Percentiles rank a stretch among this genome's conserved stretches.
Evolutionary conservation across 2,329 filamentous ascomycete genomes (phyloP).

Genomic region (Scedosporium apiospermum): DNA sequence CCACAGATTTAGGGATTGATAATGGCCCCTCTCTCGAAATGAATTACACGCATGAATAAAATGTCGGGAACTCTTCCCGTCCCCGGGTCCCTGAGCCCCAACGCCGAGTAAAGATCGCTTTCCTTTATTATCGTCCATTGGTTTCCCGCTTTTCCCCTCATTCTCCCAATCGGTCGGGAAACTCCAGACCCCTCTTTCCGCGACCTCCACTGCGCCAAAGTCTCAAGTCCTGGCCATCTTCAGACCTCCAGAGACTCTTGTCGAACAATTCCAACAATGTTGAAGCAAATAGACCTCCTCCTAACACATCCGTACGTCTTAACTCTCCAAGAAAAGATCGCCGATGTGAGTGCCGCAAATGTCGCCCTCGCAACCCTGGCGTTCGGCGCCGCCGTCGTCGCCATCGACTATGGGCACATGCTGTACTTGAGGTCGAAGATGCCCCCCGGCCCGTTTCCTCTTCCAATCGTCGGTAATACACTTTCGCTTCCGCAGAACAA

Average conservation of each 20-base stretch:
- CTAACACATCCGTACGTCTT: neutral
- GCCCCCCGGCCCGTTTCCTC: conserved; percentile 44
- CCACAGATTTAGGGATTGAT: no score
- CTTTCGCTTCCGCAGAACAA: conserved; percentile 43
- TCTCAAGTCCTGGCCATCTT: neutral
- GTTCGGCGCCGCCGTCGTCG: conserved; percentile 14
- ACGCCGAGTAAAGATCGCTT: no score
- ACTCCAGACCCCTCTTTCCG: no score
- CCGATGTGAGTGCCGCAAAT: neutral
- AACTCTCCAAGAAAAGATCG: neutral
- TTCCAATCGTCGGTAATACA: conserved; percentile 46
- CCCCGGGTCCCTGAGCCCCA: no score
- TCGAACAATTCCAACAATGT: neutral
- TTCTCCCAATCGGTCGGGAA: neutral
- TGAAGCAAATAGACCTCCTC: neutral
- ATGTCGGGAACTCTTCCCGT: no score
- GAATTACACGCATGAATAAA: no score
- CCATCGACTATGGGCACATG: conserved; percentile 39
- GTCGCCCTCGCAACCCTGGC: conserved; percentile 1
- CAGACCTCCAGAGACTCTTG: neutral
- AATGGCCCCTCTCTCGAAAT: no score
- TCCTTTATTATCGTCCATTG: no score
- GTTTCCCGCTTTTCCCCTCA: neutral
- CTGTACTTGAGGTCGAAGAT: conserved; percentile 37
- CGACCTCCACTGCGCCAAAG: no score